These are phyloP conservation scores for Microsporum ferrugineum DNA, from an alignment of 2,329 filamentous ascomycete species.

Conservation along the genomic window DNA sequence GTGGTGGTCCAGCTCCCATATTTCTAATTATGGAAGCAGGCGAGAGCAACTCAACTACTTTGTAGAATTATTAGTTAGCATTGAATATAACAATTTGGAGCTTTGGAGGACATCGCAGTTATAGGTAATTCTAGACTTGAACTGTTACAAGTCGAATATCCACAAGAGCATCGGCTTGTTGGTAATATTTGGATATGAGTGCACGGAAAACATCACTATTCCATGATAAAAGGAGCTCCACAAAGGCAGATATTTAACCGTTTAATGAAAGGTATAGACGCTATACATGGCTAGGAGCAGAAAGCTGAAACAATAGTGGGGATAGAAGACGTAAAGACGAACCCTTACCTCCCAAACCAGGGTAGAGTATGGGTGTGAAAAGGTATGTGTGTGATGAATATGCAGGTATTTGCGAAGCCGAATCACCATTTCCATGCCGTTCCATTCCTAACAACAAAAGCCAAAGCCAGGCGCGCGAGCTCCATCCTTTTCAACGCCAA, in stretches of 20 bases:
- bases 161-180: no score
- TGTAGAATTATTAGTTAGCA: no score
- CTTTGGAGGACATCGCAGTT: no score
- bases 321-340: background rate
- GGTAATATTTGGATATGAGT: no score
- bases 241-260: background rate
- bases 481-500: slow-evolving; percentile 2
- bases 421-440: slow-evolving; percentile 1
- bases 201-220: no score
- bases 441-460: background rate
- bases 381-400: background rate
- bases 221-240: background rate
- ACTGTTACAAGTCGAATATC: no score
- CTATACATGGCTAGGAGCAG: background rate
- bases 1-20: no score
- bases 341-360: background rate
- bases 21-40: no score
- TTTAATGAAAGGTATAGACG: background rate
- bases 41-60: no score
- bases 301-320: background rate
- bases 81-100: no score
- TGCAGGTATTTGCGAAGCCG: background rate
- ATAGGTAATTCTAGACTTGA: no score
- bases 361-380: background rate
- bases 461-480: background rate